Percentiles rank a stretch among this genome's conserved stretches.
Conservation (phyloP, 192 early-diverging fungal species). For the Backusella luteola region DNA sequence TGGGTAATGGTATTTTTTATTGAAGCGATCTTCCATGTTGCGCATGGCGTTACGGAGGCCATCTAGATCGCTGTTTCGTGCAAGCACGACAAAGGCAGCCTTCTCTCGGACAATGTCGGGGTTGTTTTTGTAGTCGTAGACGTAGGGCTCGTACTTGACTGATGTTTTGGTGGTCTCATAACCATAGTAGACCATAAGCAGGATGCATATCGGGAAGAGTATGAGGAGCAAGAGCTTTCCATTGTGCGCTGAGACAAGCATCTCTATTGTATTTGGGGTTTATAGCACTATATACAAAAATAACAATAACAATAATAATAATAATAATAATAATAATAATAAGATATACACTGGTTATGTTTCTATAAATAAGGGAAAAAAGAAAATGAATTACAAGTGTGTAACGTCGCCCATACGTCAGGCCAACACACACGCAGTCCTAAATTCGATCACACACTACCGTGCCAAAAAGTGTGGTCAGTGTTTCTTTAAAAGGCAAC, state of each 20-base stretch:
- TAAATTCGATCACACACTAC: neutral
- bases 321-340: neutral
- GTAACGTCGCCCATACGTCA: no score
- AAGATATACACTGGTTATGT: no score
- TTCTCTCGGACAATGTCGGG: conserved; percentile 32
- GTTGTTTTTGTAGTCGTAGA: neutral
- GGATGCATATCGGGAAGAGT: neutral
- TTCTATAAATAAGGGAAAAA: neutral
- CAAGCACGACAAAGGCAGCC: conserved; percentile 73
- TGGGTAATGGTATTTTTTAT: conserved; percentile 73
- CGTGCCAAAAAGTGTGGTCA: no score
- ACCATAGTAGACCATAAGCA: neutral
- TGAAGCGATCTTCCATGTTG: conserved; percentile 79
- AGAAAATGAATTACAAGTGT: neutral
- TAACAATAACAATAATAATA: neutral
- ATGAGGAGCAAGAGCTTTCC: conserved; percentile 2
- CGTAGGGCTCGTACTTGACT: neutral
- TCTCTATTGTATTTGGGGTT: neutral
- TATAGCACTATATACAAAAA: neutral
- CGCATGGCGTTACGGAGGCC: conserved; percentile 53
- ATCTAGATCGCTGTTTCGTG: conserved; percentile 66
- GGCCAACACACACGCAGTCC: neutral
- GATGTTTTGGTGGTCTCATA: neutral
- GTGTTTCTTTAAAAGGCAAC: no score
- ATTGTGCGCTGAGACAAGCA: neutral